These are phyloP conservation scores for Zarea fungicola DNA, from an alignment of 2,329 filamentous ascomycete species.

Conservation along the genomic window DNA sequence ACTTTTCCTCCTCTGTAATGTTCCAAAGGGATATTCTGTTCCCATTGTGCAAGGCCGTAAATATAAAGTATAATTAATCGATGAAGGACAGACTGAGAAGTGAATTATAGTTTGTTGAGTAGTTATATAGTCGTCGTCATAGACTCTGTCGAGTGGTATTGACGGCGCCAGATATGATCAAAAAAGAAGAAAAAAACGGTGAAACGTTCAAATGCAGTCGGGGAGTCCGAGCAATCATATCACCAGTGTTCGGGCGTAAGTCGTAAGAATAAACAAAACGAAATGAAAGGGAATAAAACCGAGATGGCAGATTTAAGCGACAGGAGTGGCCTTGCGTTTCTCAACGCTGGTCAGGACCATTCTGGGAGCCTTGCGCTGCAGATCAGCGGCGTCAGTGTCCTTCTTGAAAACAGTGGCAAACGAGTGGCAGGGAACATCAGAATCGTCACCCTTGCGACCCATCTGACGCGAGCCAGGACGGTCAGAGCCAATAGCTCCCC, in stretches of 20 bases:
- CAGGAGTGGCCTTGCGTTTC: slow-evolving; percentile 64
- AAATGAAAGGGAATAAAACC: slow-evolving; percentile 15
- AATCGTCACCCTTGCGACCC: slow-evolving; percentile 57
- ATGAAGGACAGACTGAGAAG: slow-evolving; percentile 36
- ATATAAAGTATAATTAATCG: slow-evolving; percentile 14
- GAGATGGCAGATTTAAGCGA: slow-evolving; percentile 18
- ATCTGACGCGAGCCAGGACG: slow-evolving; percentile 69
- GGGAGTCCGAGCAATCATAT: slow-evolving; percentile 32
- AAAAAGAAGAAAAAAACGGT: slow-evolving; percentile 19
- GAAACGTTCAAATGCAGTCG: slow-evolving; percentile 24
- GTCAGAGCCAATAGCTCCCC: slow-evolving; percentile 81
- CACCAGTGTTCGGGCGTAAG: slow-evolving; percentile 32
- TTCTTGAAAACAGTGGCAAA: slow-evolving; percentile 64
- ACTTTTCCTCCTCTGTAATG: slow-evolving; percentile 8
- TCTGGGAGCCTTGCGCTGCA: slow-evolving; percentile 76
- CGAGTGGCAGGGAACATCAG: slow-evolving; percentile 53
- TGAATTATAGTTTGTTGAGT: slow-evolving; percentile 31
- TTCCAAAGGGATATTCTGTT: slow-evolving; percentile 2
- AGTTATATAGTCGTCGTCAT: slow-evolving; percentile 7
- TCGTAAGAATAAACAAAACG: slow-evolving; percentile 26
- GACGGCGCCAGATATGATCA: slow-evolving; percentile 3
- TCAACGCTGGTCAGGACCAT: slow-evolving; percentile 83
- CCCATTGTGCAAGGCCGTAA: slow-evolving; percentile 12
- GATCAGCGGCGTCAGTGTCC: slow-evolving; percentile 47
- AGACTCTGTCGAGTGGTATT: background rate